Evolutionary conservation across 73 alveolate species (phyloP).

Genomic region (Breviolum minutum): DNA sequence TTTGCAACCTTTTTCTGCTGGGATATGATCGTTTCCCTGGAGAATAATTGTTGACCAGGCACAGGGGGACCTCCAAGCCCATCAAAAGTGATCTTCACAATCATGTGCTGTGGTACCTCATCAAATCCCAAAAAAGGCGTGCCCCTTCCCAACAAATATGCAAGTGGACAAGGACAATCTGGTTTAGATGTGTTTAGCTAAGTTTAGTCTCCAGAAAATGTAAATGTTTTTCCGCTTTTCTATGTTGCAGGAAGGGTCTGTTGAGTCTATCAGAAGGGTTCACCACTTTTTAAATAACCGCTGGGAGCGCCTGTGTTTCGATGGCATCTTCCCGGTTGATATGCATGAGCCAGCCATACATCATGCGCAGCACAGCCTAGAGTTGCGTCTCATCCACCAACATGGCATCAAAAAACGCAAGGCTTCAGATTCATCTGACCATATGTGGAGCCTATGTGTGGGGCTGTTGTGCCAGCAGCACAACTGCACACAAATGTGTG

Average conservation of each 20-base stretch:
- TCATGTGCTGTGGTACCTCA: constrained; percentile 70
- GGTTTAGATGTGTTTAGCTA: not conserved
- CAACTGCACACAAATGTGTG: not conserved
- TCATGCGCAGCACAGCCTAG: constrained; percentile 85
- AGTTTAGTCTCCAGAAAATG: not conserved
- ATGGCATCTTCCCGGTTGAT: constrained; percentile 52
- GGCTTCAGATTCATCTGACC: no score
- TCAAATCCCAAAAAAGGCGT: not conserved
- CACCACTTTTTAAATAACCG: not conserved
- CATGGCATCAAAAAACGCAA: no score
- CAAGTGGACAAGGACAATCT: not conserved
- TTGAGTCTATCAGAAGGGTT: no score
- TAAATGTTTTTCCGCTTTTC: no score
- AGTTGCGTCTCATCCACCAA: not conserved
- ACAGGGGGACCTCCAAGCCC: constrained; percentile 41
- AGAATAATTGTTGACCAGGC: not conserved
- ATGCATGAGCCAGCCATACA: constrained; percentile 91
- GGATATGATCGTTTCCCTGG: no score
- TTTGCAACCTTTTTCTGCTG: no score
- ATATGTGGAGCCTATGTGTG: no score
- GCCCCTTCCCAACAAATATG: not conserved
- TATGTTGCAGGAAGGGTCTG: no score
- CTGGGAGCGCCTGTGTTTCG: constrained; percentile 3
- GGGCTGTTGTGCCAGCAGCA: not conserved
- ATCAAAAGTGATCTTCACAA: constrained; percentile 10